Base-by-base conservation (phyloP, 2,329 filamentous ascomycete species). In the Colletotrichum paranaense region DNA sequence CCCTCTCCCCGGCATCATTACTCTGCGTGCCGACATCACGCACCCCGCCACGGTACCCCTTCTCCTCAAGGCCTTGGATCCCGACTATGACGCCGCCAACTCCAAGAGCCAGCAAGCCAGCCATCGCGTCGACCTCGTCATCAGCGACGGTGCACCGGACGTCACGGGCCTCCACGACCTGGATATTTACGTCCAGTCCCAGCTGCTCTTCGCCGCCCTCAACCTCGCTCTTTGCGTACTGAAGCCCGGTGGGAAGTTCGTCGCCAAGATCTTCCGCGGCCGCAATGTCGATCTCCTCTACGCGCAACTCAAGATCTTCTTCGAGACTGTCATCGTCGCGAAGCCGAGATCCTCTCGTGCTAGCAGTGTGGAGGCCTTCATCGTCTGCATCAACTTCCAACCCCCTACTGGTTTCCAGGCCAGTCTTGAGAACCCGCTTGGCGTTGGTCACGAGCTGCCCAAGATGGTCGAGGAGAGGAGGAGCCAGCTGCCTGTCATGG, bases 141-240 rank as follows among this genome's bases (percentile, higher is more conserved):
- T 99, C 75, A 98, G 95, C 71, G 97, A 99, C 78, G 97, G 97
- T 66, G 97, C 97, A 0, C 97, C 97, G 0, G 97, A 99, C 79
- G 97, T 99, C 14, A 99, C 97, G 0, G 97, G 97, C 24, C 88
- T 99, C 1, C 97, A 99, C 82, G 97, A 99, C 81, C 90, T 99
- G 46, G 97, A 99, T 83, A 98, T 98, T 77, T 99, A 99, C 83
- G 94, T 99, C 22, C 97, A 99, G 84, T 95, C 94, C 9, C 97
- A 98, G 83, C 89, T 99, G 9, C 92, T 99, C 62, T 98, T 97
- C 82, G 95, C 96, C 0, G 97, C 97, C 0, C 89, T 99, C 24
- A 98, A 98, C 81, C 90, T 99, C 3, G 95, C 97, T 0, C 90
- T 98, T 14, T 97, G 96, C 80, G 95, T 99, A 14, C 89, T 99